These are phyloP conservation scores for Xerocomellus amylosporus DNA, from an alignment of 768 basidiomycete species.

Conservation along the genomic window DNA sequence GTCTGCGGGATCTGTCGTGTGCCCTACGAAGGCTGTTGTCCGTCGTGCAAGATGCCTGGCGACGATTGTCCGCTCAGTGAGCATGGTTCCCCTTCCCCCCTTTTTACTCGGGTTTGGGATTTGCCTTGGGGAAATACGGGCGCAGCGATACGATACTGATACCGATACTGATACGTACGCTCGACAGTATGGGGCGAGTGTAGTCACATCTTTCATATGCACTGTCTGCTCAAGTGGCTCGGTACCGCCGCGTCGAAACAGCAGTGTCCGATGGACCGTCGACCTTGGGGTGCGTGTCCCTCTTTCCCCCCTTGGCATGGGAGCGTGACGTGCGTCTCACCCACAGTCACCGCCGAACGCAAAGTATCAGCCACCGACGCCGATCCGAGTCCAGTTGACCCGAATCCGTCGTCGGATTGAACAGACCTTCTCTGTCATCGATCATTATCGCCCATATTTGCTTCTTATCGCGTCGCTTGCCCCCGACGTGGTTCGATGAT, in stretches of 20 bases:
- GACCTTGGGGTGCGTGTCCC: constrained; percentile 76
- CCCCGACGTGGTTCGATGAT: not conserved
- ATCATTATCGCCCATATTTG: not conserved
- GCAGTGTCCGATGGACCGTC: constrained; percentile 98
- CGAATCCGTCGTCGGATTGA: not conserved
- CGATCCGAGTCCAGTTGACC: not conserved
- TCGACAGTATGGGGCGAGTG: constrained; percentile 97
- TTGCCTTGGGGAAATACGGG: too few species aligned
- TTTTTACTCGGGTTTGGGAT: not conserved
- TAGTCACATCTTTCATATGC: constrained; percentile 97
- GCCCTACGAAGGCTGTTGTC: constrained; percentile 92
- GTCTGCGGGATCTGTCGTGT: constrained; percentile 89
- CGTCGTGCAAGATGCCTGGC: constrained; percentile 93
- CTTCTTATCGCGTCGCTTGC: not conserved
- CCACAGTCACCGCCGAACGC: constrained; percentile 52
- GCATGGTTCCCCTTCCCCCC: constrained; percentile 24
- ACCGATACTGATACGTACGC: not conserved
- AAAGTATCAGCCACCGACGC: constrained; percentile 35
- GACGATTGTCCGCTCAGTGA: constrained; percentile 91
- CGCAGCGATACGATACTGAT: too few species aligned
- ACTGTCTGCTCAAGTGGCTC: constrained; percentile 96
- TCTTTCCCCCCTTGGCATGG: not conserved
- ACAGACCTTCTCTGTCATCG: not conserved
- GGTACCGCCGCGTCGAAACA: constrained; percentile 85
- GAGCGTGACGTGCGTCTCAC: not conserved